Base-by-base conservation (phyloP, 352 stramenopile genomes). In the Globisporangium irregulare region DNA sequence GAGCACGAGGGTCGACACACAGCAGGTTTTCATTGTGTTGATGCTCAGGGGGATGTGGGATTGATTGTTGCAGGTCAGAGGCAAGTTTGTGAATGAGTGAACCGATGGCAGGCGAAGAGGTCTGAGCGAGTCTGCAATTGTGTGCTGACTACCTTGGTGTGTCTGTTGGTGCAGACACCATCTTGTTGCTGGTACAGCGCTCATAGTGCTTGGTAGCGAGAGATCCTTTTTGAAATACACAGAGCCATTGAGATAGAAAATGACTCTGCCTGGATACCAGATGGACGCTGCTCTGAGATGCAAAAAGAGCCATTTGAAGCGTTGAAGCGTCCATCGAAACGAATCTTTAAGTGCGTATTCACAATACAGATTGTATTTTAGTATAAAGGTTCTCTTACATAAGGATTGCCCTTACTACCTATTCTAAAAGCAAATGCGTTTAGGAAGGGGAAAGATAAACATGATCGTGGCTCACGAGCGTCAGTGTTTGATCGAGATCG, bases 1-100 rank as follows among this genome's bases (percentile, higher is more conserved):
- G 32, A 72, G 66, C 57, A 70, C 64, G 64, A 85, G 66, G 34
- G 74, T 67, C 18, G 77, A 78, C 38, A 87, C 72, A n/a, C 72
- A 76, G 50, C 76, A 76, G 7, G 34, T 69, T 22, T 65, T 68
- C 67, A 85, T 78, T 38, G 22, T 41, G 29, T 32, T 32, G 29
- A 8, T 32, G 29, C 2, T 32, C 29, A 32, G 29, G 29, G 53
- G 3, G n/a, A 34, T 2, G 12, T 18, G 54, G 8, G 18, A 34
- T 38, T 18, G 53, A 1, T 9, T 20, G 38, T 15, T 38, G 53
- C 53, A 59, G 29, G 53, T 59, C 20, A 9, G 25, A 4, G 4
- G 53, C 53, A 59, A 59, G 53, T 59, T 59, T 59, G 25, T 15
- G 25, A 59, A 59, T 59, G 53, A 38, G 25, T 24, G 25, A 20